A percentile compares a stretch with the other conserved stretches of the same genome.
Conservation (phyloP, 306 rosid genomes). For the Casuarina equisetifolia region DNA sequence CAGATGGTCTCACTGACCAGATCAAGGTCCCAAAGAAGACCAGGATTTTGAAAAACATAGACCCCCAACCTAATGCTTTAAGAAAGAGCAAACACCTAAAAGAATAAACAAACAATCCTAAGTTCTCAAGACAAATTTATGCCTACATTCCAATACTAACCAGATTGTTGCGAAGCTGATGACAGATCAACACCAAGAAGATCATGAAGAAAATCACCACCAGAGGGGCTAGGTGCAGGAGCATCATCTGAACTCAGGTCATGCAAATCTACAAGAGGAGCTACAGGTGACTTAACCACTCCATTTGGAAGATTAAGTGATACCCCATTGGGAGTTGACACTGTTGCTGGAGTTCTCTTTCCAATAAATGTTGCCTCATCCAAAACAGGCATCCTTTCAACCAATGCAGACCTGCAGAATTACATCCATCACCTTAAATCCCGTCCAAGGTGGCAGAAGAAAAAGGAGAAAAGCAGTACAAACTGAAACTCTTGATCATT, state of each 20-base stretch:
- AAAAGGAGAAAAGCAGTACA: neutral
- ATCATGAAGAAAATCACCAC: conserved; percentile 84
- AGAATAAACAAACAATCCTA: neutral
- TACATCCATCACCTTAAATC: conserved; percentile 24
- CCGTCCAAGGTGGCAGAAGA: too few relatives aligned
- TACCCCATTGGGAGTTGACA: conserved; percentile 54
- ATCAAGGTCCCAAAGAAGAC: neutral
- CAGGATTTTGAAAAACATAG: neutral
- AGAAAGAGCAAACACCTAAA: neutral
- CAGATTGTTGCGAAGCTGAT: conserved; percentile 55
- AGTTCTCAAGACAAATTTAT: neutral
- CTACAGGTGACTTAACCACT: conserved; percentile 56
- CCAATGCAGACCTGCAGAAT: conserved; percentile 67
- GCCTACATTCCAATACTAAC: conserved; percentile 47
- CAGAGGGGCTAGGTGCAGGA: conserved; percentile 76
- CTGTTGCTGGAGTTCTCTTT: conserved; percentile 54
- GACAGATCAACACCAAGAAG: conserved; percentile 84
- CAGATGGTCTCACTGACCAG: neutral
- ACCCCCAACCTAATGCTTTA: neutral
- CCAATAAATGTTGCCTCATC: conserved; percentile 85
- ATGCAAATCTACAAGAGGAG: conserved; percentile 89
- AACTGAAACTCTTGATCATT: conserved; percentile 18
- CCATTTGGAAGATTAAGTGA: conserved; percentile 82
- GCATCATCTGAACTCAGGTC: conserved; percentile 79
- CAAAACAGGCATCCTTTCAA: conserved; percentile 97